phyloP scores from a whole-genome alignment of 805 yeast genomes.

The Lipomyces starkeyi region DNA sequence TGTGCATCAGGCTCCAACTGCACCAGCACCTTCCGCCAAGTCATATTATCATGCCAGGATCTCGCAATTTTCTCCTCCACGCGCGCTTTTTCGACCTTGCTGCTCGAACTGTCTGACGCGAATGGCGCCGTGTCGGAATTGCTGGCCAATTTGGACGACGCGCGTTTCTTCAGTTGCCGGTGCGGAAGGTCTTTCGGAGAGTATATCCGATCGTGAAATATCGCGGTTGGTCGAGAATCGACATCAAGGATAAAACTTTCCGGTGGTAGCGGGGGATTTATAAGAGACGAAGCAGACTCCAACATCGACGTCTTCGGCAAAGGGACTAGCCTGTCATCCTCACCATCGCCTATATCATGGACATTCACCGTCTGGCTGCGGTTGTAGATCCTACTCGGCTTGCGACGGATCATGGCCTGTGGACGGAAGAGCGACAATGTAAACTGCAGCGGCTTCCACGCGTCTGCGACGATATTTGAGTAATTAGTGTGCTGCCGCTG shows the following conservation, averaged over 20 bases:
- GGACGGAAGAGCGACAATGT: constrained; percentile 45
- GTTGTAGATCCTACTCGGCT: constrained; percentile 41
- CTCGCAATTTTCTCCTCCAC: constrained; percentile 84
- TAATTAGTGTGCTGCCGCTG: constrained; percentile 5
- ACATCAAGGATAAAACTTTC: constrained; percentile 73
- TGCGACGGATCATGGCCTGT: constrained; percentile 39
- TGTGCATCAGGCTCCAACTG: constrained; percentile 91
- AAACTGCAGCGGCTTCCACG: constrained; percentile 34
- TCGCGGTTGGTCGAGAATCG: constrained; percentile 61
- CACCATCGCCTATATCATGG: constrained; percentile 24
- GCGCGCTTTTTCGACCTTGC: constrained; percentile 46
- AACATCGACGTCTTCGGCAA: constrained; percentile 75
- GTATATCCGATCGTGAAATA: constrained; percentile 84
- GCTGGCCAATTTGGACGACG: constrained; percentile 3
- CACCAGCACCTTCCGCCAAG: constrained; percentile 92
- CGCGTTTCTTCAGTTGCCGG: not conserved
- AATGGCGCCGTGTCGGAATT: not conserved
- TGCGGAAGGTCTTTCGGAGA: constrained; percentile 66
- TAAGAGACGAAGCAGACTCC: constrained; percentile 75
- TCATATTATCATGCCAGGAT: constrained; percentile 80
- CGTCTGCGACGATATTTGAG: constrained; percentile 11
- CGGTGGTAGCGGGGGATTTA: constrained; percentile 82
- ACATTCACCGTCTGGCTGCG: constrained; percentile 40
- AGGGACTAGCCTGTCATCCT: constrained; percentile 36
- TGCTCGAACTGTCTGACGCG: not conserved